Base-by-base conservation (phyloP, 2,329 filamentous ascomycete species). In the Beauveria sp. region DNA sequence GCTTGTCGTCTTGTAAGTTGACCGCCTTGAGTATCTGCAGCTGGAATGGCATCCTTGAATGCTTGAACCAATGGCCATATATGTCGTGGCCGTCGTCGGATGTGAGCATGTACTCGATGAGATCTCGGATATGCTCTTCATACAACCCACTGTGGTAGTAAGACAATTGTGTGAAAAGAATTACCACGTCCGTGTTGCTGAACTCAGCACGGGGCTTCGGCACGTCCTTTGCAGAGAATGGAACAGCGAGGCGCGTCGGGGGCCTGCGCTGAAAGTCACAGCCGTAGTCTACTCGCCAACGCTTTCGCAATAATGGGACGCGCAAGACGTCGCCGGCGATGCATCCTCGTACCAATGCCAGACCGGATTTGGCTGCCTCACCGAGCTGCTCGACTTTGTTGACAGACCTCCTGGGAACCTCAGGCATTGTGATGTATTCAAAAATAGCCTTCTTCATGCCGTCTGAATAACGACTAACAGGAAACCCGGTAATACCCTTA, bases 281-380 rank as follows among this genome's bases (percentile, higher is more conserved):
- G 0, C 88, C 87, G 63, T 86, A 90, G 60, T 88, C 80, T 0
- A 90, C 86, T 3, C 82, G 73, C 83, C 84, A 90, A 1, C 86
- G 74, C 66, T 89, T 89, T 16, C 80, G 71, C 0, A 73, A 70
- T 0, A 89, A 72, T 0, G 74, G 75, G 62, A 86, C 87, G 0
- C 66, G 66, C 0, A 90, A 66, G 0, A 89, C 73, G 0, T 83
- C 80, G 0, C 76, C 71, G 0, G 83, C 81, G 9, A 90, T 69
- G 0, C 90, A 74, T 0, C 87, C 80, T 26, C 82, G 74, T 0
- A 87, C 67, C 1, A 85, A 20, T 4, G 58, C 50, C 1, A 61
- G 12, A 5, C 3, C 28, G 1, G 49, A 34, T 10, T n/a, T 42
- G 6, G 49, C 28, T 12, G 42, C 9, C 3, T 26, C 2, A 3